phyloP scores from a whole-genome alignment of 495 filamentous ascomycete species.

The Extremus antarcticus region DNA sequence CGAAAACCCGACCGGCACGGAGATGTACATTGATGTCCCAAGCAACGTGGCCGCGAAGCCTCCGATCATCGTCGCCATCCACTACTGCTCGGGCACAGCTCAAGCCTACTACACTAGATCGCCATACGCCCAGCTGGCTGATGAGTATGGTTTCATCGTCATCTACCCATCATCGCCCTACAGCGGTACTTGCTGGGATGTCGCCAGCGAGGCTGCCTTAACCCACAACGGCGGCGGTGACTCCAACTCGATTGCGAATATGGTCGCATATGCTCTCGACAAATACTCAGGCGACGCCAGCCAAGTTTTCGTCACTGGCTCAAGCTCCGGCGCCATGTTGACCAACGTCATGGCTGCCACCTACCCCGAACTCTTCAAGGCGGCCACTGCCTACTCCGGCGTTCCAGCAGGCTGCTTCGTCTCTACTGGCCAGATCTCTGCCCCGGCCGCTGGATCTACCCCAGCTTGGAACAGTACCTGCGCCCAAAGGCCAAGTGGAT shows the following conservation, averaged over 20 bases:
- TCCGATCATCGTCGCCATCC: slow-evolving; percentile 26
- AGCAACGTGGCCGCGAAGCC: slow-evolving; percentile 18
- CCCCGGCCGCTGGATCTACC: slow-evolving; percentile 24
- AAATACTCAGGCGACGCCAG: slow-evolving; percentile 39
- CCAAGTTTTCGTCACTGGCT: slow-evolving; percentile 42
- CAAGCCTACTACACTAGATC: slow-evolving; percentile 26
- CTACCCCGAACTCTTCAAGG: slow-evolving; percentile 49
- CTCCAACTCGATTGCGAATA: slow-evolving; percentile 42
- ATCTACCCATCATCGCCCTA: slow-evolving; percentile 41
- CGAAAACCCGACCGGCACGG: not conserved
- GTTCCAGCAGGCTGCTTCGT: slow-evolving; percentile 52
- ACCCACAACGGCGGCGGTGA: slow-evolving; percentile 45
- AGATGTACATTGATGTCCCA: slow-evolving; percentile 26
- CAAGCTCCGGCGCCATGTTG: slow-evolving; percentile 49
- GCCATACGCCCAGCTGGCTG: slow-evolving; percentile 32
- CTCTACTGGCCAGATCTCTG: slow-evolving; percentile 18
- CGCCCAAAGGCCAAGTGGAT: slow-evolving; percentile 37
- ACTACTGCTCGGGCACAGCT: slow-evolving; percentile 26
- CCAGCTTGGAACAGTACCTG: slow-evolving; percentile 46
- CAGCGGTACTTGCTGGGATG: slow-evolving; percentile 47
- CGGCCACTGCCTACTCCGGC: slow-evolving; percentile 47
- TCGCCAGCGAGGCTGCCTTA: slow-evolving; percentile 36
- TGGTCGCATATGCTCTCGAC: slow-evolving; percentile 42
- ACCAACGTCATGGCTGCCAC: slow-evolving; percentile 48
- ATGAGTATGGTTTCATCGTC: slow-evolving; percentile 42